phyloP scores from a whole-genome alignment of 495 filamentous ascomycete genomes.

The Talaromyces thailandensis region DNA sequence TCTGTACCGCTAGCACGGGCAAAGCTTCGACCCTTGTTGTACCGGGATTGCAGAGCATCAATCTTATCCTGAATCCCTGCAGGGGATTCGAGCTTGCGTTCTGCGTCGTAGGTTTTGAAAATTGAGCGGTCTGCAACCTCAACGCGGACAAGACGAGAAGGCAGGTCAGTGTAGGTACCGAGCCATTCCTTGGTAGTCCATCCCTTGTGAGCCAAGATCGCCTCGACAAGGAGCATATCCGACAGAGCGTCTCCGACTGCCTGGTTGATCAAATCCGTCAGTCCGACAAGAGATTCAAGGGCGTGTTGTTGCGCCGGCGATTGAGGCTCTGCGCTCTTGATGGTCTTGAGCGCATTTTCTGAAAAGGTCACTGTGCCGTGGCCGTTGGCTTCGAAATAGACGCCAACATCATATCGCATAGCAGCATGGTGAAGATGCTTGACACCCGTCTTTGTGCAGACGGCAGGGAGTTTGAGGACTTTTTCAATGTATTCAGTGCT shows the following conservation, averaged over 20 bases:
- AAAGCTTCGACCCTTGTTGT: constrained; percentile 82
- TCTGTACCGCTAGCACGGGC: constrained; percentile 91
- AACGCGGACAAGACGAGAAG: constrained; percentile 87
- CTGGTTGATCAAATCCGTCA: constrained; percentile 91
- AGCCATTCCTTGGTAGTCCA: constrained; percentile 92
- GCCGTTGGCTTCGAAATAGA: constrained; percentile 98
- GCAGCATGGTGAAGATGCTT: constrained; percentile 97
- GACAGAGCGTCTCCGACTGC: constrained; percentile 93
- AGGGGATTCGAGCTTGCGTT: constrained; percentile 76
- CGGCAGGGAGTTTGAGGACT: constrained; percentile 77
- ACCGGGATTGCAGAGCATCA: constrained; percentile 79
- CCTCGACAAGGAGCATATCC: constrained; percentile 92
- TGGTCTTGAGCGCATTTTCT: constrained; percentile 62
- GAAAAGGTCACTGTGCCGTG: constrained; percentile 97
- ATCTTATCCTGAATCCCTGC: constrained; percentile 73
- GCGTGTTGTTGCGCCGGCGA: constrained; percentile 84
- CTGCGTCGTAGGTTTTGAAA: constrained; percentile 85
- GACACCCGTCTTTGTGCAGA: constrained; percentile 91
- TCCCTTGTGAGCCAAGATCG: constrained; percentile 88
- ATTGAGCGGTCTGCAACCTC: constrained; percentile 78
- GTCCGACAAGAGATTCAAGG: constrained; percentile 69
- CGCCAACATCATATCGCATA: constrained; percentile 80
- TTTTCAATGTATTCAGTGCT: constrained; percentile 85
- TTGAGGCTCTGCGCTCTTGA: constrained; percentile 70
- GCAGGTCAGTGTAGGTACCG: constrained; percentile 87